Percentiles rank a stretch among this genome's conserved stretches.
phyloP scores from a whole-genome alignment of 148 eudicot genomes.

The Limonium bicolor region DNA sequence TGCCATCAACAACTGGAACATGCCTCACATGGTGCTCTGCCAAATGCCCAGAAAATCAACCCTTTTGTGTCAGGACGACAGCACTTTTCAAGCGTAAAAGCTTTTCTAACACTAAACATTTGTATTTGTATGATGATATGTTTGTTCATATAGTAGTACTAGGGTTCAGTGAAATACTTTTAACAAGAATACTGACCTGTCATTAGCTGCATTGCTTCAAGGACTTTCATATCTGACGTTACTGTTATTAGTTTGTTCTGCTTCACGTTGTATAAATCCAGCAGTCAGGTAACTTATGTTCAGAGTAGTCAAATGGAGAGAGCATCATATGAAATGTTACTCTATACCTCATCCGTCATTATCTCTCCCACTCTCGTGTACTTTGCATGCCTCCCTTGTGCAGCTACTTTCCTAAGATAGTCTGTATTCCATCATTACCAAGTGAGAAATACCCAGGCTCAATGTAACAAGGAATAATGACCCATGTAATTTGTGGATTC shows the following conservation, averaged over 20 bases:
- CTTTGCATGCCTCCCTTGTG: conserved; percentile 41
- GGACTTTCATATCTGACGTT: conserved; percentile 63
- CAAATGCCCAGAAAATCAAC: conserved; percentile 1
- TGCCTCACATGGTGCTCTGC: conserved; percentile 77
- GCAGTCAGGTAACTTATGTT: neutral
- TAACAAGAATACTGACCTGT: conserved; percentile 49
- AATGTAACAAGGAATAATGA: neutral
- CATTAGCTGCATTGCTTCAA: conserved; percentile 90
- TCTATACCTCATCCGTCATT: conserved; percentile 87
- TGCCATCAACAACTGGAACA: conserved; percentile 74
- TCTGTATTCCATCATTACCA: conserved; percentile 21
- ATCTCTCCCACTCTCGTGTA: conserved; percentile 64
- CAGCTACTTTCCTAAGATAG: conserved; percentile 52
- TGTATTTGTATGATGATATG: too few relatives aligned
- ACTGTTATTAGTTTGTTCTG: conserved; percentile 73
- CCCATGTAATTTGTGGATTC: too few relatives aligned
- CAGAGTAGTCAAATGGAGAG: neutral
- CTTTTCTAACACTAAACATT: neutral
- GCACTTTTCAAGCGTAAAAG: neutral
- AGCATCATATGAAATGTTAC: neutral
- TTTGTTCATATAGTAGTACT: too few relatives aligned
- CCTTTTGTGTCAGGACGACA: neutral
- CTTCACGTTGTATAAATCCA: neutral
- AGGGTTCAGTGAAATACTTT: too few relatives aligned
- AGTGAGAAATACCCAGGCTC: neutral